Evolutionary conservation across 148 eudicot species (phyloP).

Genomic region (Spergularia marina): DNA sequence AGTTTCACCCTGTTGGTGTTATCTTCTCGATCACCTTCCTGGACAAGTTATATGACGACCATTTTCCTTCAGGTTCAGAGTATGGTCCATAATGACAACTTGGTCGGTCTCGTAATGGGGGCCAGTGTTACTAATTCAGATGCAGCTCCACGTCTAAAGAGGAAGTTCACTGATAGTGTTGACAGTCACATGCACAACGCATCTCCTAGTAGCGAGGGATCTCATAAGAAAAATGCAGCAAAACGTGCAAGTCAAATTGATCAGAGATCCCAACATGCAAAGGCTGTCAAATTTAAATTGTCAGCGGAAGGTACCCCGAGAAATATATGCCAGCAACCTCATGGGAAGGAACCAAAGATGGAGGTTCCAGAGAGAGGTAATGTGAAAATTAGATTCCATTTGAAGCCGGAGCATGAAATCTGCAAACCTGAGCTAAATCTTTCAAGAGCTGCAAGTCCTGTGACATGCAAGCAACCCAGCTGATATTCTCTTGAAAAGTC

Average conservation of each 20-base stretch:
- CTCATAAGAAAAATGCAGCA: constrained; percentile 12
- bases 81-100: constrained; percentile 8
- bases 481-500: background rate
- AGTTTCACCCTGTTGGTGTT: background rate
- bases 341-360: constrained; percentile 8
- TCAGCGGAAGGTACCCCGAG: constrained; percentile 7
- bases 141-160: constrained; percentile 10
- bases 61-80: background rate
- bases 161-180: constrained; percentile 17
- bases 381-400: constrained; percentile 21
- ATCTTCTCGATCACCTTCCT: background rate
- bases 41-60: background rate
- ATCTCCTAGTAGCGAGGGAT: constrained; percentile 1
- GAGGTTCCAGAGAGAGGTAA: constrained; percentile 9
- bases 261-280: constrained; percentile 8
- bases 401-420: constrained; percentile 25
- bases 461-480: constrained; percentile 2
- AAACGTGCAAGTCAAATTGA: background rate
- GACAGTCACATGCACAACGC: background rate
- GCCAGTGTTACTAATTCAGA: background rate
- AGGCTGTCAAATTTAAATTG: background rate
- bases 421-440: background rate
- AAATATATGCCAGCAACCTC: background rate
- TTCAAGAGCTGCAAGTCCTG: background rate
- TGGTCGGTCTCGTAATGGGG: background rate